Base-by-base conservation (phyloP, 1,284 basidiomycete genomes). In the Porodaedalea pini region DNA sequence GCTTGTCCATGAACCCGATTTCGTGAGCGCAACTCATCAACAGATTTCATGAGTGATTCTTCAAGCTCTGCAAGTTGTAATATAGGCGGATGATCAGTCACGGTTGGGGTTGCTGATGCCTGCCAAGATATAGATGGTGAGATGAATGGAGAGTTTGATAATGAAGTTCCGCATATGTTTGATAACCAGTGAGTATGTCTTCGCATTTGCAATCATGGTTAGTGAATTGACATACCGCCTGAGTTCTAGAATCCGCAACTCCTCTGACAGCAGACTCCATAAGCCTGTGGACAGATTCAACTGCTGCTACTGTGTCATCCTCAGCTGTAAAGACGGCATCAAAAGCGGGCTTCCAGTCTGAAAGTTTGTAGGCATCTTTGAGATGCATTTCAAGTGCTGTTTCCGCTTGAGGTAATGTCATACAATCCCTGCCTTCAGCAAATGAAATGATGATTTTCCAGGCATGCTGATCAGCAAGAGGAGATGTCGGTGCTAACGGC, bases 401-500 rank as follows among this genome's bases (percentile, higher is more conserved):
- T 7, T 27, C 34, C 25, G 32, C 15, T 27, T 10, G 17, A 17
- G 43, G 40, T 17, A 54, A 29, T 3, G 52, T 43, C 15, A 54
- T 27, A 19, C 15, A 29, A 17, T 37, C 29, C 3, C 29, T 17
- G 17, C 52, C 40, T 32, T 41, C 29, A 25, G 40, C 52, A 23
- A 54, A 44, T 44, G 21, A 13, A 19, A 23, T 15, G 10, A 54
- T 6, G 23, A 44, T 27, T 54, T 43, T 10, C 52, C 40, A 54
- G n/a, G n/a, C n/a, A n/a, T n/a, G n/a, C n/a, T n/a, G n/a, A n/a
- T n/a, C n/a, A n/a, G n/a, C n/a, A n/a, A n/a, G n/a, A n/a, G n/a
- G n/a, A 25, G 19, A 6, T 23, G 36, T 44, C 4, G 34, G 70
- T 71, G 15, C 55, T 39, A n/a, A 64, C 25, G 32, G 67, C 59